Evolutionary conservation across 176 grass and related monocot species (phyloP).

Genomic region (Oryza coarctata): DNA sequence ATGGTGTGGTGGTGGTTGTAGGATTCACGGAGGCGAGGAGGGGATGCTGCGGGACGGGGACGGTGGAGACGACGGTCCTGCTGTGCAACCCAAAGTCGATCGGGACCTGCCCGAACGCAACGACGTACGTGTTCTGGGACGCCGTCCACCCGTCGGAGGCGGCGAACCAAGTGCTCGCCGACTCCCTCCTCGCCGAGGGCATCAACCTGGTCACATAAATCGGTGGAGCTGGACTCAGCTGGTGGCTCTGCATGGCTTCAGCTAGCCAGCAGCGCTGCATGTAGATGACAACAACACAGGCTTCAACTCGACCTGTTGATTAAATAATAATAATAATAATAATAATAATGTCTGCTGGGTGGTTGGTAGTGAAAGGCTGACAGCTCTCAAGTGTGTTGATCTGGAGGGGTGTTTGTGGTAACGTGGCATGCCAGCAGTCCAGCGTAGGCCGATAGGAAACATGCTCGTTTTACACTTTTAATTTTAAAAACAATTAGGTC

Average conservation of each 20-base stretch:
- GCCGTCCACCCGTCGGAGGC: slow-evolving; percentile 84
- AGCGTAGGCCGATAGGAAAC: neutral
- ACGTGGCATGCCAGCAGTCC: neutral
- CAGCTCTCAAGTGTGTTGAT: neutral
- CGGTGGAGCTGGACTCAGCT: neutral
- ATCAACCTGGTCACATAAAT: slow-evolving; percentile 59
- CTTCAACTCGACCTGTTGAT: neutral
- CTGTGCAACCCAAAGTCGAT: slow-evolving; percentile 85
- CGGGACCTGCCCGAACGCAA: slow-evolving; percentile 85
- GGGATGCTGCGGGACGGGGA: slow-evolving; percentile 79
- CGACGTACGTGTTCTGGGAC: slow-evolving; percentile 91
- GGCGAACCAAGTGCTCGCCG: slow-evolving; percentile 74
- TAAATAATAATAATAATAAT: neutral
- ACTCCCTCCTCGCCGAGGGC: slow-evolving; percentile 60
- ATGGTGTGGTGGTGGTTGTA: neutral
- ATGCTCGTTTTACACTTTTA: neutral
- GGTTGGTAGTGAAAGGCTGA: neutral
- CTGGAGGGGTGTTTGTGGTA: neutral
- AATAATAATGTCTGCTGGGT: neutral
- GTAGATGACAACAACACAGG: neutral
- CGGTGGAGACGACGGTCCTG: slow-evolving; percentile 75
- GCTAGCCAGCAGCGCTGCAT: neutral
- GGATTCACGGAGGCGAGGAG: slow-evolving; percentile 73
- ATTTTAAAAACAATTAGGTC: neutral
- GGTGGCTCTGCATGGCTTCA: neutral